Percentiles rank a stretch among this genome's conserved stretches.
Conservation (phyloP, 2,329 filamentous ascomycete genomes). For the Colletotrichum lini region DNA sequence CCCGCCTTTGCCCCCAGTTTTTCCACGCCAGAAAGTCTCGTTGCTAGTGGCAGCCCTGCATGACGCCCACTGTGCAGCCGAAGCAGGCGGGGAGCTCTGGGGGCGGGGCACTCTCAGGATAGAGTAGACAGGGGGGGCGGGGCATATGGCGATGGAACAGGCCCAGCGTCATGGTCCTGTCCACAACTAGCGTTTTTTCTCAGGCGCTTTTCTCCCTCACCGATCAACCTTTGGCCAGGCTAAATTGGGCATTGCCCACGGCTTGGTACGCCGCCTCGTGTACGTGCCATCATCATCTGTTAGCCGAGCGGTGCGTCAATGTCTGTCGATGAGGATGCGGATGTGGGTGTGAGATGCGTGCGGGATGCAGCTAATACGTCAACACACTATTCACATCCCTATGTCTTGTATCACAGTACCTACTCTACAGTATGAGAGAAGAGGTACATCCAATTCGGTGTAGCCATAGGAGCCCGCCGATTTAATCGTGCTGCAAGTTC, state of each 20-base stretch:
- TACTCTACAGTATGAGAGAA: not conserved
- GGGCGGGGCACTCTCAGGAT: constrained; percentile 24
- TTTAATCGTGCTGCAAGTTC: constrained; percentile 14
- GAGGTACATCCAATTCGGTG: constrained; percentile 13
- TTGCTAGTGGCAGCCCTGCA: constrained; percentile 34
- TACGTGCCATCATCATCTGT: constrained; percentile 25
- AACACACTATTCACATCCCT: constrained; percentile 2
- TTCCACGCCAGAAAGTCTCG: constrained; percentile 24
- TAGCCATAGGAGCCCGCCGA: constrained; percentile 24
- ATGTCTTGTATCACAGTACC: not conserved
- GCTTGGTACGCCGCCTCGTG: constrained; percentile 23
- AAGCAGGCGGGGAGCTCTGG: constrained; percentile 20
- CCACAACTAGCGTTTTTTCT: constrained; percentile 12
- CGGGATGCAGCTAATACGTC: constrained; percentile 26
- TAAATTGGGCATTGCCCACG: not conserved
- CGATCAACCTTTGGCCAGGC: constrained; percentile 12
- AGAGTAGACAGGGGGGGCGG: constrained; percentile 21
- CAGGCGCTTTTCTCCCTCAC: constrained; percentile 18
- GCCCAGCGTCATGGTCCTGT: constrained; percentile 5
- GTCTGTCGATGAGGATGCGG: constrained; percentile 21
- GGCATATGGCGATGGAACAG: constrained; percentile 2
- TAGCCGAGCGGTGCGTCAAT: constrained; percentile 31
- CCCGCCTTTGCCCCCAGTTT: constrained; percentile 8
- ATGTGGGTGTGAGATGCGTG: constrained; percentile 25
- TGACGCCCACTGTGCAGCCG: constrained; percentile 32